phyloP scores from a whole-genome alignment of 2,329 filamentous ascomycete species.

The Didymella pomorum region DNA sequence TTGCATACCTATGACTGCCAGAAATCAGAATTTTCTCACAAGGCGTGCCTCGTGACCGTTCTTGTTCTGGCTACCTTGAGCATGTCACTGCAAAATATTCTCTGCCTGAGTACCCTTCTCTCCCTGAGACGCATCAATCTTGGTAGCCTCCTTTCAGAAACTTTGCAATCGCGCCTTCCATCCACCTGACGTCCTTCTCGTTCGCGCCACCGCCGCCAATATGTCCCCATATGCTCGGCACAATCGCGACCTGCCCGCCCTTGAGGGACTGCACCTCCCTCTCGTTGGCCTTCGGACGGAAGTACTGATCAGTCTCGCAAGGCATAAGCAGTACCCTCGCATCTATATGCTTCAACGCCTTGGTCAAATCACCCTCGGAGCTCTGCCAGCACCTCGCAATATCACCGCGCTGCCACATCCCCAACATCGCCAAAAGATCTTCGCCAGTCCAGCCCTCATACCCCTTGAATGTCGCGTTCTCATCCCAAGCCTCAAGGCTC shows the following conservation, averaged over 20 bases:
- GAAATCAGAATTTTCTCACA: too few relatives aligned
- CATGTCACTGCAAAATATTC: too few relatives aligned
- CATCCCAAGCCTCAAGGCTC: conserved; percentile 37
- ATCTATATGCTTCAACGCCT: conserved; percentile 48
- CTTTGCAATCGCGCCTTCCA: conserved; percentile 26
- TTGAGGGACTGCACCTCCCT: conserved; percentile 48
- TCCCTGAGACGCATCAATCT: too few relatives aligned
- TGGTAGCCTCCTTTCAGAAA: conserved; percentile 14
- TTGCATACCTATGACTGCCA: too few relatives aligned
- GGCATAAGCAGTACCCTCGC: conserved; percentile 53
- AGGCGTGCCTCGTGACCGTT: too few relatives aligned
- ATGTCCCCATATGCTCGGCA: conserved; percentile 54
- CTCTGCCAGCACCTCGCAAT: conserved; percentile 41
- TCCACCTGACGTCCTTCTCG: conserved; percentile 40
- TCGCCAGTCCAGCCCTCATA: conserved; percentile 45
- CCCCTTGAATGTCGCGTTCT: conserved; percentile 30
- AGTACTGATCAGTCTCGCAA: conserved; percentile 53
- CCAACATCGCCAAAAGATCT: conserved; percentile 49
- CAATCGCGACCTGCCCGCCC: conserved; percentile 40
- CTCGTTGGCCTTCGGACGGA: conserved; percentile 51
- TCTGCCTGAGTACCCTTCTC: too few relatives aligned
- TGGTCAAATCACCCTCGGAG: conserved; percentile 38
- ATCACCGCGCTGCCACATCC: conserved; percentile 56
- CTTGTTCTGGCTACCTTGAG: too few relatives aligned
- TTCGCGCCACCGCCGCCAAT: conserved; percentile 52